Evolutionary conservation across 1,284 basidiomycete species (phyloP).

Genomic region (Rhodotorula sp.): DNA sequence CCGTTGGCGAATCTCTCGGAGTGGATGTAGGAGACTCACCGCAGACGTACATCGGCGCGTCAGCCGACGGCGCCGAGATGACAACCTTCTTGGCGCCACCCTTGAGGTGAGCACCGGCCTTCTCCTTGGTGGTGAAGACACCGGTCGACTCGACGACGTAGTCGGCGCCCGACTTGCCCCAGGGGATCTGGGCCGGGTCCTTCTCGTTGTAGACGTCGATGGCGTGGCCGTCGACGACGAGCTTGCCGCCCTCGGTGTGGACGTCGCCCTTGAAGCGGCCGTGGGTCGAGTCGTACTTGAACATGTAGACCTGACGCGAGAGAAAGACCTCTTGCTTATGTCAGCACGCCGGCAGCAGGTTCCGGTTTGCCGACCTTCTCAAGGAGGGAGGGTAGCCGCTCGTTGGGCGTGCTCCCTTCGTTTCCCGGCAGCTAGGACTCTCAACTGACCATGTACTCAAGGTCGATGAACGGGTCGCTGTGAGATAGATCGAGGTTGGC

Average conservation of each 20-base stretch:
- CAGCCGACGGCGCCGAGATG: slow-evolving; percentile 97
- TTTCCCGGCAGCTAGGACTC: too few relatives aligned
- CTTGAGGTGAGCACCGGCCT: slow-evolving; percentile 91
- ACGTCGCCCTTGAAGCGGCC: slow-evolving; percentile 89
- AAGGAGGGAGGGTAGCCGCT: slow-evolving; percentile 22
- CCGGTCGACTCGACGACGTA: slow-evolving; percentile 99
- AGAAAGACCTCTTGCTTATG: not conserved
- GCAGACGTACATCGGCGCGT: slow-evolving; percentile 81
- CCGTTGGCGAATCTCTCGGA: too few relatives aligned
- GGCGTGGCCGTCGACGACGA: slow-evolving; percentile 75
- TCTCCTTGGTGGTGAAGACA: slow-evolving; percentile 93
- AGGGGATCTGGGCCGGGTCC: slow-evolving; percentile 83
- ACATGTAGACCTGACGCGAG: slow-evolving; percentile 82
- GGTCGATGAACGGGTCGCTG: slow-evolving; percentile 82
- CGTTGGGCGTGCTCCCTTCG: not conserved
- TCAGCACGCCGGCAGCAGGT: not conserved
- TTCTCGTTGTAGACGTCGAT: slow-evolving; percentile 82
- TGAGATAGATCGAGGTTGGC: slow-evolving; percentile 23
- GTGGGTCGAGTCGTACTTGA: slow-evolving; percentile 99
- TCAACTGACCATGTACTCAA: slow-evolving; percentile 80
- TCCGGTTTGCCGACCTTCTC: not conserved
- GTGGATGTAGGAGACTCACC: slow-evolving; percentile 59
- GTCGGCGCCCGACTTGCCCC: slow-evolving; percentile 76
- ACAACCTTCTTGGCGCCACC: slow-evolving; percentile 99
- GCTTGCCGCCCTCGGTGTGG: slow-evolving; percentile 75